Percentiles rank a stretch among this genome's conserved stretches.
phyloP scores from a whole-genome alignment of 257 asterid genomes.

The Solanum chmielewskii region DNA sequence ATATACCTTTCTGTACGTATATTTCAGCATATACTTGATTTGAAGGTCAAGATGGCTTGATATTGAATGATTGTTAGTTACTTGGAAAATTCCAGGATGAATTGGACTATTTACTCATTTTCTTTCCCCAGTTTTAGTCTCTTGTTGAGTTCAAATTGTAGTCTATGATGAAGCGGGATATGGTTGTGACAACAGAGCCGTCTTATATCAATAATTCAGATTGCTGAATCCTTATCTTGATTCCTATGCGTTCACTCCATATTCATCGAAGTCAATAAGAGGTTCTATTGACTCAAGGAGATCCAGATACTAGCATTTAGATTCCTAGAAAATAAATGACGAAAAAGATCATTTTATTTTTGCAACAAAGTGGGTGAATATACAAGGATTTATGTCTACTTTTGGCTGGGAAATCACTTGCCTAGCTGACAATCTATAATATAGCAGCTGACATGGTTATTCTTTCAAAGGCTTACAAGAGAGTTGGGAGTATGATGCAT shows the following conservation, averaged over 20 bases:
- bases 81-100: not conserved
- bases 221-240: not conserved
- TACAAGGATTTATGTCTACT: not conserved
- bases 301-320: not conserved
- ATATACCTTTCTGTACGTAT: not conserved
- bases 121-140: not conserved
- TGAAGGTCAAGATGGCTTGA: not conserved
- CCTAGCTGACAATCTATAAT: not conserved
- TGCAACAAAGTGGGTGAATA: not conserved
- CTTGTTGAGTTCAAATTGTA: not conserved
- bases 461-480: slow-evolving; percentile 54
- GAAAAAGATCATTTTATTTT: not conserved
- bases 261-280: not conserved
- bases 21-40: not conserved
- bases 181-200: not conserved
- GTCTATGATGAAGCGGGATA: not conserved
- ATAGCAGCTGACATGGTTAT: not conserved
- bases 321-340: not conserved
- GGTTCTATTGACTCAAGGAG: not conserved
- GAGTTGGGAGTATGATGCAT: slow-evolving; percentile 83
- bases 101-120: not conserved
- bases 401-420: not conserved
- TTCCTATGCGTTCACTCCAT: not conserved
- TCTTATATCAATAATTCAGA: not conserved
- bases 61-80: not conserved